These are phyloP conservation scores for Scedosporium dehoogii DNA, from an alignment of 2,329 filamentous ascomycete species.

Conservation along the genomic window DNA sequence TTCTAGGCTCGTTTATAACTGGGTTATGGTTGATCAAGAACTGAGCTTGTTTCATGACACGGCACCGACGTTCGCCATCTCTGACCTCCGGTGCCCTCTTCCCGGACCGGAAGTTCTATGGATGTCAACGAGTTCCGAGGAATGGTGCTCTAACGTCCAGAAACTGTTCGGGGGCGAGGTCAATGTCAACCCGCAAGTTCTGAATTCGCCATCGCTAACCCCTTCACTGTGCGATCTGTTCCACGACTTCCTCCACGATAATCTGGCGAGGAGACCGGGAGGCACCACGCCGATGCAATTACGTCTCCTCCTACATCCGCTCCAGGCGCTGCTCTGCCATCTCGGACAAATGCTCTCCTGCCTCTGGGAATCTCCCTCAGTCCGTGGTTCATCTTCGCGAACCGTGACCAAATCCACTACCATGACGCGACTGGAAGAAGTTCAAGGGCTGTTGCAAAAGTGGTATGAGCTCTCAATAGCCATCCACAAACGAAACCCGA, in stretches of 20 bases:
- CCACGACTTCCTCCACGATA: constrained; percentile 57
- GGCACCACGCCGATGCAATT: constrained; percentile 44
- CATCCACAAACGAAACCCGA: constrained; percentile 43
- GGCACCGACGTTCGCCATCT: constrained; percentile 52
- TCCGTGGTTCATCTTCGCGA: constrained; percentile 28
- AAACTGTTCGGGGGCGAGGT: constrained; percentile 43
- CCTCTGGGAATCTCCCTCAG: constrained; percentile 45
- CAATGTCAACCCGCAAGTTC: constrained; percentile 39
- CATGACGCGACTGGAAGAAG: constrained; percentile 51
- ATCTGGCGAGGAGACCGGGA: constrained; percentile 38
- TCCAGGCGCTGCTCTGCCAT: constrained; percentile 56
- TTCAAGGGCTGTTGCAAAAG: constrained; percentile 51
- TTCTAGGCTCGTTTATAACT: constrained; percentile 59
- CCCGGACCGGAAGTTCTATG: constrained; percentile 53
- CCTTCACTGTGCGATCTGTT: constrained; percentile 56
- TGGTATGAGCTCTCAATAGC: constrained; percentile 58
- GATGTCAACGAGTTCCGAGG: constrained; percentile 45
- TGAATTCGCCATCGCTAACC: constrained; percentile 30
- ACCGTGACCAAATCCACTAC: constrained; percentile 50
- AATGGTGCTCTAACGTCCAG: constrained; percentile 52
- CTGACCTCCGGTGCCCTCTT: constrained; percentile 54
- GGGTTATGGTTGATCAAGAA: constrained; percentile 67
- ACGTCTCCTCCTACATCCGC: constrained; percentile 56
- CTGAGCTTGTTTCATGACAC: constrained; percentile 57
- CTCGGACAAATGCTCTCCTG: constrained; percentile 55